A percentile compares a stretch with the other conserved stretches of the same genome.
Conservation (phyloP, 805 yeast species). For the Ogataea siamensis region DNA sequence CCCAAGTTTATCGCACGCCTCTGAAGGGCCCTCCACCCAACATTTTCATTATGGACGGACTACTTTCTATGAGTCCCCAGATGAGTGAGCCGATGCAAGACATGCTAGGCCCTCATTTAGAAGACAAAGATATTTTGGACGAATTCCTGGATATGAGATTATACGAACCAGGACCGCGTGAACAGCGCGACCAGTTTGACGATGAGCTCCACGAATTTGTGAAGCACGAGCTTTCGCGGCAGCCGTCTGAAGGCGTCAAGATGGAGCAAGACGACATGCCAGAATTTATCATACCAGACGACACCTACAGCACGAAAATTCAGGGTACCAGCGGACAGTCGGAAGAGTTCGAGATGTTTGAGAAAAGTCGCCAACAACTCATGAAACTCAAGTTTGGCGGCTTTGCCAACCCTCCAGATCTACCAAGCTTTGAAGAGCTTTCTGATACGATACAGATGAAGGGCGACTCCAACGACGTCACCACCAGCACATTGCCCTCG, state of each 20-base stretch:
- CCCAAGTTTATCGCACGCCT: not conserved
- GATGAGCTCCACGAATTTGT: constrained; percentile 6
- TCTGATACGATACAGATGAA: constrained; percentile 10
- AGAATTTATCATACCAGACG: constrained; percentile 12
- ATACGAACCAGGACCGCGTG: constrained; percentile 34
- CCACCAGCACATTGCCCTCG: constrained; percentile 29
- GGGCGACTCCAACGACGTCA: constrained; percentile 26
- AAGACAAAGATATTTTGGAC: constrained; percentile 50
- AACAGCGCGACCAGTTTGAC: constrained; percentile 6
- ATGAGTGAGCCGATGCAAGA: constrained; percentile 20
- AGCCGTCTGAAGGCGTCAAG: constrained; percentile 12
- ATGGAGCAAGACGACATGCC: constrained; percentile 12
- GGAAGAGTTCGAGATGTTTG: constrained; percentile 36
- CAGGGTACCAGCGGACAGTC: constrained; percentile 12
- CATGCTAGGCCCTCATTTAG: constrained; percentile 12
- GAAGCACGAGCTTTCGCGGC: constrained; percentile 4
- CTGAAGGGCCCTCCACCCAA: not conserved
- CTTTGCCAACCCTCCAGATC: constrained; percentile 4
- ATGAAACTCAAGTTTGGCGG: constrained; percentile 55
- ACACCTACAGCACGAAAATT: constrained; percentile 6
- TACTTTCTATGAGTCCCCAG: constrained; percentile 22
- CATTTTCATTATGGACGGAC: constrained; percentile 19
- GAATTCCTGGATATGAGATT: constrained; percentile 56
- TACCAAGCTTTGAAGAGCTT: constrained; percentile 11
- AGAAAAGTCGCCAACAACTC: constrained; percentile 46